Conservation (phyloP, 129 eudicot genomes). For the Cynara cardunculus region DNA sequence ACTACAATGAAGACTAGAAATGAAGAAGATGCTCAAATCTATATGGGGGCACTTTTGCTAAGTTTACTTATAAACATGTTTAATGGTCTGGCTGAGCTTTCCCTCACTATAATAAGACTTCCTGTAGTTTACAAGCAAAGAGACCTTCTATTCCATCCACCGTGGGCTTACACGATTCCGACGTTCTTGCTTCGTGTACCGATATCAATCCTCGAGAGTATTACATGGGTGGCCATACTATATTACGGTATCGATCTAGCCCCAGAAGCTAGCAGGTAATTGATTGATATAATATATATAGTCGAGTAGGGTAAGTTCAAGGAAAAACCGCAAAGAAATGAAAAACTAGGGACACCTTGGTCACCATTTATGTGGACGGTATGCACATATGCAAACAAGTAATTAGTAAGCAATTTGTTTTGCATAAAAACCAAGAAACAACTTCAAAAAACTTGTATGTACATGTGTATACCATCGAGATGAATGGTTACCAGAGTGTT, state of each 20-base stretch:
- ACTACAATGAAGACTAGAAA: neutral
- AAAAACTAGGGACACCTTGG: too few species aligned
- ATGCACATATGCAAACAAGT: too few species aligned
- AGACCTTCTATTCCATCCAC: constrained; percentile 75
- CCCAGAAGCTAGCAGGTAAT: constrained; percentile 79
- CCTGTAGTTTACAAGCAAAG: constrained; percentile 85
- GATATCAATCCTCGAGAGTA: constrained; percentile 53
- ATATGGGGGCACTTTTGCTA: constrained; percentile 29
- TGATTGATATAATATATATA: neutral
- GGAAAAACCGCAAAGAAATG: too few species aligned
- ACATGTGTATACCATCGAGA: neutral
- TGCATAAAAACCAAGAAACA: too few species aligned
- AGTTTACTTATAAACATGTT: constrained; percentile 56
- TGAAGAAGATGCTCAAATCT: neutral
- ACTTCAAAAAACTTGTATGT: neutral
- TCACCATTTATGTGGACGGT: too few species aligned
- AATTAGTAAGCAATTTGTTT: too few species aligned
- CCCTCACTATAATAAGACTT: constrained; percentile 58
- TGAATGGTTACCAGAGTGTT: neutral
- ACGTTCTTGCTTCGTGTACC: constrained; percentile 63
- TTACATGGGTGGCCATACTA: constrained; percentile 46
- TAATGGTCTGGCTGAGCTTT: constrained; percentile 71
- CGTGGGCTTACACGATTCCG: constrained; percentile 77
- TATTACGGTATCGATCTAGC: constrained; percentile 75
- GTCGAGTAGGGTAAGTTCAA: too few species aligned